Percentiles rank a stretch among this genome's conserved stretches.
phyloP scores from a whole-genome alignment of 768 basidiomycete species.

The Amanita pallidorosea region DNA sequence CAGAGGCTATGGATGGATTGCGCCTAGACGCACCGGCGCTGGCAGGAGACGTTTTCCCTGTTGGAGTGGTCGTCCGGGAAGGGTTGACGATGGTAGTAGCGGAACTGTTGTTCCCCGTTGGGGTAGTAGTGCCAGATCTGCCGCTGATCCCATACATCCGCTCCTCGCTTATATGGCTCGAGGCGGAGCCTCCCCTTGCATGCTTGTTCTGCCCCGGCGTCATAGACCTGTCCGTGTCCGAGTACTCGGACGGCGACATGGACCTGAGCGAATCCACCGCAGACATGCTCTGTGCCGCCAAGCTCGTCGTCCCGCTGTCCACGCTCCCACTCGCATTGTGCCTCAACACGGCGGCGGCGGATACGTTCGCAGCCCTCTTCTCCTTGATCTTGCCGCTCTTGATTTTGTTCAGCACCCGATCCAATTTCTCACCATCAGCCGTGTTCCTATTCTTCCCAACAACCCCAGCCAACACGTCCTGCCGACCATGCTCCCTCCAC shows the following conservation, averaged over 20 bases:
- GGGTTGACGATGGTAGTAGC: conserved; percentile 6
- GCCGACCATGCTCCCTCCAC: conserved; percentile 48
- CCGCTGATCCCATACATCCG: conserved; percentile 8
- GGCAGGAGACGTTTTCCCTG: conserved; percentile 23
- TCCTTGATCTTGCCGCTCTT: conserved; percentile 47
- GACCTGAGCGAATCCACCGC: conserved; percentile 22
- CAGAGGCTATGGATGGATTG: conserved; percentile 66
- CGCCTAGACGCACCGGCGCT: conserved; percentile 22
- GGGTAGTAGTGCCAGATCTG: conserved; percentile 6
- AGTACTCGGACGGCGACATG: conserved; percentile 46
- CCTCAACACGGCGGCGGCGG: neutral
- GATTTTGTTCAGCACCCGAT: conserved; percentile 68
- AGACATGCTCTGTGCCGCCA: conserved; percentile 5
- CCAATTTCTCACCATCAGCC: conserved; percentile 50
- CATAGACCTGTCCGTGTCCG: conserved; percentile 23
- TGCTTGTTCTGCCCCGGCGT: conserved; percentile 20
- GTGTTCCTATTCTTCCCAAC: conserved; percentile 47
- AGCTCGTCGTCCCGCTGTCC: conserved; percentile 3
- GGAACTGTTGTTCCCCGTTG: conserved; percentile 5
- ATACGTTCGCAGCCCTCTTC: neutral
- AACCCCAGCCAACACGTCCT: conserved; percentile 62
- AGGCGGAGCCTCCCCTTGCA: neutral
- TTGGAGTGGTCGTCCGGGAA: conserved; percentile 5
- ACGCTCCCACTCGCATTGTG: conserved; percentile 1
- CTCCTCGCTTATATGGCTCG: conserved; percentile 4